These are phyloP conservation scores for Leishmania gerbilli DNA, from an alignment of 208 protist species.

Conservation along the genomic window DNA sequence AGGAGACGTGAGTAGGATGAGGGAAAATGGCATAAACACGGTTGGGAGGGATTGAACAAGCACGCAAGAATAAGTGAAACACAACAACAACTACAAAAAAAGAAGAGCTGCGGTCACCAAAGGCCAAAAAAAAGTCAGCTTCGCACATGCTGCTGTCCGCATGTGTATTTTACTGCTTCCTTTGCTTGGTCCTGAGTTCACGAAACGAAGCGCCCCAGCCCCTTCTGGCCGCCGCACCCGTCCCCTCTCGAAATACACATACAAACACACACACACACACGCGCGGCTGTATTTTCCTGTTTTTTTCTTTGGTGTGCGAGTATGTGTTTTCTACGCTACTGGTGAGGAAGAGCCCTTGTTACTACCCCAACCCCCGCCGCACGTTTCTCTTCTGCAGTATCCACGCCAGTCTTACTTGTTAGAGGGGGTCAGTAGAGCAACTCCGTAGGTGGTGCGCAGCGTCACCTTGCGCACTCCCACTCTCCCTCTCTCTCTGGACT, in stretches of 20 bases:
- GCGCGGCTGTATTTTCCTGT: constrained; percentile 7
- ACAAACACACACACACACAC: neutral
- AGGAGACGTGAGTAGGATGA: neutral
- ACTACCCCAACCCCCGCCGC: neutral
- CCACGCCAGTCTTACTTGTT: neutral
- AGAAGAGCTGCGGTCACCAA: too few species aligned
- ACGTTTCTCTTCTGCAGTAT: neutral
- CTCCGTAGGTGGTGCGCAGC: neutral
- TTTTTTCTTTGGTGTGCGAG: constrained; percentile 1
- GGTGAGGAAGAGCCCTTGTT: neutral
- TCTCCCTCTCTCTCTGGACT: neutral
- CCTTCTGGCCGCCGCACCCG: neutral
- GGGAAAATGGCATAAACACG: neutral
- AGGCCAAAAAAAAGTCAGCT: neutral
- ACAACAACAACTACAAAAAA: too few species aligned
- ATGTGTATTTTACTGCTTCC: neutral
- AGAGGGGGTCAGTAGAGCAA: neutral
- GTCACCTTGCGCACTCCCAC: neutral
- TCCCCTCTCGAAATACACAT: neutral
- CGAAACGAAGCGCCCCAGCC: neutral
- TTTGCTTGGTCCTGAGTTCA: neutral
- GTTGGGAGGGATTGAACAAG: too few species aligned
- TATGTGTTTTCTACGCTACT: constrained; percentile 1
- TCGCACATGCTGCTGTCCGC: neutral
- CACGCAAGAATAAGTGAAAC: too few species aligned